A percentile compares a stretch with the other conserved stretches of the same genome.
These are phyloP conservation scores for Raffaelea ambrosiae DNA, from an alignment of 2,329 filamentous ascomycete species.

Conservation along the genomic window DNA sequence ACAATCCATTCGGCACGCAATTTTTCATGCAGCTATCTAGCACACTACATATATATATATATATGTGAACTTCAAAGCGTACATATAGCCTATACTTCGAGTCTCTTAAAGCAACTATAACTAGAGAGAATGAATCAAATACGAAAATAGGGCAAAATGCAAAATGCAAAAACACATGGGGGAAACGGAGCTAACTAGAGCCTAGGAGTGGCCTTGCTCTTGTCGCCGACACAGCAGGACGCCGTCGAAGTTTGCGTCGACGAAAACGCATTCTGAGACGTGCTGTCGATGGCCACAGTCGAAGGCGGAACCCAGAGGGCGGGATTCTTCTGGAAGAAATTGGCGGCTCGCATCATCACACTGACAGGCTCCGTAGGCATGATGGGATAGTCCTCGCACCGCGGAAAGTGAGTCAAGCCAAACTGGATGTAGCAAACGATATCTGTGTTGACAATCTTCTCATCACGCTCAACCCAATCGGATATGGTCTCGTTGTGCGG, in stretches of 20 bases:
- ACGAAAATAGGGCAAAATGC: too few species aligned
- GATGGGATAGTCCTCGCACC: conserved; percentile 83
- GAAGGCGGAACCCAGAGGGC: conserved; percentile 72
- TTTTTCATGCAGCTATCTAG: too few species aligned
- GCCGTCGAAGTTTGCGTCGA: not conserved
- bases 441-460: conserved; percentile 32
- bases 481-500: conserved; percentile 61
- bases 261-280: conserved; percentile 8
- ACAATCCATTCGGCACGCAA: too few species aligned
- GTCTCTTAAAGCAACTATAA: too few species aligned
- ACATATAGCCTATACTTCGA: too few species aligned
- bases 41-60: too few species aligned
- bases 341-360: conserved; percentile 65
- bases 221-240: conserved; percentile 4
- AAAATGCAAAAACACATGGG: too few species aligned
- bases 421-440: conserved; percentile 50
- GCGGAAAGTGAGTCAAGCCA: conserved; percentile 33
- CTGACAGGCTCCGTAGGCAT: conserved; percentile 87
- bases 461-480: conserved; percentile 55
- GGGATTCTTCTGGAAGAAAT: conserved; percentile 77
- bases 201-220: too few species aligned
- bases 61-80: too few species aligned
- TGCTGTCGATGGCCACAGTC: conserved; percentile 6
- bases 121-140: too few species aligned
- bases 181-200: too few species aligned